These are phyloP conservation scores for Phaeosphaeriaceae sp. DNA, from an alignment of 2,329 filamentous ascomycete species.

Conservation along the genomic window DNA sequence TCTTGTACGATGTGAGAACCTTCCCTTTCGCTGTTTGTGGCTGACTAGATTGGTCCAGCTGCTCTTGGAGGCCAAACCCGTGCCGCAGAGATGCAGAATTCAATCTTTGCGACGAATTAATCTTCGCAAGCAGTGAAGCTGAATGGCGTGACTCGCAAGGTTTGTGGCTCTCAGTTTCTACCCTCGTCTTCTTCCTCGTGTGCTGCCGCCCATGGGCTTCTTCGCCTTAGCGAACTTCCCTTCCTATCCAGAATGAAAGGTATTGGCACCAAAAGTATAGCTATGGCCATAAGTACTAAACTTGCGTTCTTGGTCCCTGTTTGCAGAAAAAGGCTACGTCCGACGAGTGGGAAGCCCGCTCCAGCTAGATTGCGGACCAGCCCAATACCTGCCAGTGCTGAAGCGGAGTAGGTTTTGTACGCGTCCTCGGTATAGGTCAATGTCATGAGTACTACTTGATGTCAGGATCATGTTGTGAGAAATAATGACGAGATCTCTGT, in stretches of 20 bases:
- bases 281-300: conserved; percentile 37
- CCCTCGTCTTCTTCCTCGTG: conserved; percentile 46
- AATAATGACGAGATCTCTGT: not conserved
- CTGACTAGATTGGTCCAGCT: not conserved
- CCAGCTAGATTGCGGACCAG: conserved; percentile 49
- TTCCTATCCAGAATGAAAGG: conserved; percentile 45
- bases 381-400: conserved; percentile 52
- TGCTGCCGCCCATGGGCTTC: conserved; percentile 50
- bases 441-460: conserved; percentile 52
- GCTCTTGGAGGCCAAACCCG: not conserved
- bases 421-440: conserved; percentile 59
- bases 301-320: conserved; percentile 42
- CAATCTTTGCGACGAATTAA: not conserved
- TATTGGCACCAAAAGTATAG: conserved; percentile 39
- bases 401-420: conserved; percentile 55
- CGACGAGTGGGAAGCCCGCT: conserved; percentile 43
- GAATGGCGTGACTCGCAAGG: no score
- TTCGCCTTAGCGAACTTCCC: conserved; percentile 43
- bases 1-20: not conserved
- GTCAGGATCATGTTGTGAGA: not conserved
- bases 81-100: not conserved
- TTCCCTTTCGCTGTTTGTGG: not conserved
- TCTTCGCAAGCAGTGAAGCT: not conserved
- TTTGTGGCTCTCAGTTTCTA: not conserved
- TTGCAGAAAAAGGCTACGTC: conserved; percentile 37